These are phyloP conservation scores for Geranomyces michiganensis DNA, from an alignment of 192 early-diverging fungal species.

Conservation along the genomic window DNA sequence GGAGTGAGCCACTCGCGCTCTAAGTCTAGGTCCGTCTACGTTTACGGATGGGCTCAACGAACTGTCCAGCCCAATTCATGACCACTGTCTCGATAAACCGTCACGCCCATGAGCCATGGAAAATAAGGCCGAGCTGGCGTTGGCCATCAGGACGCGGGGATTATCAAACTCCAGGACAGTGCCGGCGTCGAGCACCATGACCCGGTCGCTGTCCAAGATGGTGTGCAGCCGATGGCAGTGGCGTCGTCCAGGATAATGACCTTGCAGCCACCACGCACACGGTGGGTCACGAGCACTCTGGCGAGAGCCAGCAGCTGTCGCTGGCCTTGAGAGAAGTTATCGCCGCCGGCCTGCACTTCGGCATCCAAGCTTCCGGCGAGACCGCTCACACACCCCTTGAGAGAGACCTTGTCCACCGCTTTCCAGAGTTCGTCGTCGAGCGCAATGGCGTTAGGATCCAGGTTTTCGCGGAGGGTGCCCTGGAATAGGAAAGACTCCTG, in stretches of 20 bases:
- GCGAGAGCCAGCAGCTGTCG: conserved; percentile 69
- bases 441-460: conserved; percentile 65
- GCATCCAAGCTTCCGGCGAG: conserved; percentile 62
- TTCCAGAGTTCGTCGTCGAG: conserved; percentile 70
- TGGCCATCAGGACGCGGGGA: conserved; percentile 60
- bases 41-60: no score
- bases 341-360: conserved; percentile 71
- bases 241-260: conserved; percentile 73
- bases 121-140: conserved; percentile 28
- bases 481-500: conserved; percentile 52
- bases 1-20: no score
- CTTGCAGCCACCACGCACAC: conserved; percentile 27
- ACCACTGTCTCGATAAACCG: no score
- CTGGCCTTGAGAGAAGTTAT: conserved; percentile 64
- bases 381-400: conserved; percentile 37
- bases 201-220: conserved; percentile 58
- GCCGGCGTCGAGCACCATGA: conserved; percentile 78
- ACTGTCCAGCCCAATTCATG: no score
- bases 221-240: conserved; percentile 64
- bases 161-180: conserved; percentile 72
- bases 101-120: background rate
- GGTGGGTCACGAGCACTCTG: conserved; percentile 52
- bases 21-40: no score
- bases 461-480: conserved; percentile 70
- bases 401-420: conserved; percentile 57